phyloP scores from a whole-genome alignment of 208 protist species.

The Leishmania braziliensis region DNA sequence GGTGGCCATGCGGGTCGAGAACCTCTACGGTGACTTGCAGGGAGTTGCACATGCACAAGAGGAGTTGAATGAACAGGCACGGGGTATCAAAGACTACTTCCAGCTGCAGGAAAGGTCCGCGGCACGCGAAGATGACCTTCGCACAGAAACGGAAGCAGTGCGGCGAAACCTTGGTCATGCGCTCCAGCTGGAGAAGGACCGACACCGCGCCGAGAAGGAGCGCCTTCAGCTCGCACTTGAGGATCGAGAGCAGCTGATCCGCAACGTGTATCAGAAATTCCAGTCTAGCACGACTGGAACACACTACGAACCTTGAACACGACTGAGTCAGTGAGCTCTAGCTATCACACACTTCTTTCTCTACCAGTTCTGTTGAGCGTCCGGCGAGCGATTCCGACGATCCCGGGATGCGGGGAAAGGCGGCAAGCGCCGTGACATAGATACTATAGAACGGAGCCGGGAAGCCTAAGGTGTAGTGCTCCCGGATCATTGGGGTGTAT shows the following conservation, averaged over 20 bases:
- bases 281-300: not conserved
- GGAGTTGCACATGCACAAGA: constrained; percentile 54
- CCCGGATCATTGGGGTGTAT: not conserved
- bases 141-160: constrained; percentile 57
- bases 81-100: constrained; percentile 68
- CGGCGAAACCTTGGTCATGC: constrained; percentile 43
- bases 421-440: not conserved
- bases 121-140: constrained; percentile 58
- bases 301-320: not conserved
- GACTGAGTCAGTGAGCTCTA: not conserved
- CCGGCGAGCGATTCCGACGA: not conserved
- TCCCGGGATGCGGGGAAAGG: not conserved
- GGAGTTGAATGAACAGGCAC: constrained; percentile 57
- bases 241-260: constrained; percentile 75
- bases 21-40: constrained; percentile 59
- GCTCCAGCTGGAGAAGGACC: constrained; percentile 41
- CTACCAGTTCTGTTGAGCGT: not conserved
- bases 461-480: not conserved
- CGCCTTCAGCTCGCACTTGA: constrained; percentile 55
- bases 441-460: not conserved
- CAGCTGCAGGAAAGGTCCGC: constrained; percentile 36
- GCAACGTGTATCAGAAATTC: constrained; percentile 45
- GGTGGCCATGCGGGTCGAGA: constrained; percentile 65
- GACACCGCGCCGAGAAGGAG: constrained; percentile 48
- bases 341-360: not conserved